Percentiles rank a stretch among this genome's conserved stretches.
These are phyloP conservation scores for Stentor roeselii DNA, from an alignment of 73 alveolate genomes.

Conservation along the genomic window DNA sequence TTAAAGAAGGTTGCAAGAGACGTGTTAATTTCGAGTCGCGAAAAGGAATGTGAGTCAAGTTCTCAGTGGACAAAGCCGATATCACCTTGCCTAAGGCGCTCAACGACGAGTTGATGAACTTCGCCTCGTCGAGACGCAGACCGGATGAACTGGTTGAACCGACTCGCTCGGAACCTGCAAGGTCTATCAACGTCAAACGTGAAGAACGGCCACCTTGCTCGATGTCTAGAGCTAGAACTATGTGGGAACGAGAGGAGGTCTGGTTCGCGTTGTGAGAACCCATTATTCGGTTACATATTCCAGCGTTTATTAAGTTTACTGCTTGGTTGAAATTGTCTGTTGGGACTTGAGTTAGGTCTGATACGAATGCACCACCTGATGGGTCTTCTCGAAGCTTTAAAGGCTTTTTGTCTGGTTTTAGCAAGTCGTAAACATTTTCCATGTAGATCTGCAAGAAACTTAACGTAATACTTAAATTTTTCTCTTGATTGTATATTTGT, in stretches of 20 bases:
- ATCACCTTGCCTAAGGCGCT: constrained; percentile 99
- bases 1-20: constrained; percentile 91
- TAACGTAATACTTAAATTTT: constrained; percentile 27
- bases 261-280: constrained; percentile 98
- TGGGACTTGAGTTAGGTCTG: constrained; percentile 98
- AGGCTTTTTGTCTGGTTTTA: constrained; percentile 89
- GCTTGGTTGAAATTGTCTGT: constrained; percentile 94
- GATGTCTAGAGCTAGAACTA: constrained; percentile 87
- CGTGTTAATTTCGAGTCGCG: constrained; percentile 98
- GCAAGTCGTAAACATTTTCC: constrained; percentile 94
- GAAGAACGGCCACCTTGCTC: constrained; percentile 2
- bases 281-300: constrained; percentile 90
- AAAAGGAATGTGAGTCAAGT: constrained; percentile 91
- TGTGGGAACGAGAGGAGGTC: constrained; percentile 96
- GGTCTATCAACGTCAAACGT: constrained; percentile 92
- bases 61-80: constrained; percentile 95
- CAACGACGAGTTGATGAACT: constrained; percentile 96
- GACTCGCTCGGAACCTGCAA: constrained; percentile 98
- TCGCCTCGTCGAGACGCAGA: constrained; percentile 95
- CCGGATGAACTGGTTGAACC: constrained; percentile 98
- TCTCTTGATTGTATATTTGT: constrained; percentile 30
- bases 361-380: constrained; percentile 98
- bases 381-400: constrained; percentile 91
- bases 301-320: constrained; percentile 87
- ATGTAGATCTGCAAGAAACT: constrained; percentile 89